Base-by-base conservation (phyloP, 805 yeast species). In the Yarrowia keelungensis region DNA sequence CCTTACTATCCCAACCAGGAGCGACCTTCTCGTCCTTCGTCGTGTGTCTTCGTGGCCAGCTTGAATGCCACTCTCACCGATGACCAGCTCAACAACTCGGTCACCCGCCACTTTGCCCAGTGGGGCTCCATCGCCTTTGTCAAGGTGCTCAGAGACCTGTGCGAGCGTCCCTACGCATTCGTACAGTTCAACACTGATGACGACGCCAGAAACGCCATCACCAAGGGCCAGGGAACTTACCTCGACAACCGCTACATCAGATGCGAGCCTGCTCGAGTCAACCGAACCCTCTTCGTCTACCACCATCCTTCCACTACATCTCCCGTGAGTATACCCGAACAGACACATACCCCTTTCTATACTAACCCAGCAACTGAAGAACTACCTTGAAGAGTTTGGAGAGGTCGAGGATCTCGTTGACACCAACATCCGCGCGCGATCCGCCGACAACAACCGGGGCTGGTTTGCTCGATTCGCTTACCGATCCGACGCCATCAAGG, bases 261-360 rank as follows among this genome's bases (percentile, higher is more conserved):
- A 69, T 91, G 97, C 79, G 98, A 94, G 78, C 88, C 88, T 19
- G 98, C 98, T 0, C 88, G 90, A 74, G 97, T 93, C 56, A 94
- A 93, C 78, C 83, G 98, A 71, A 93, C 98, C 14, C 80, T 94
- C 50, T 90, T 86, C 16, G 16, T 45, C 43, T 53, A 53, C 50
- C 68, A 51, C 1, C 35, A 32, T 22, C 43, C 53, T 4, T 32
- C 68, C 45, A 38, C 56, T 11, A 11, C 56, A n/a, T 47, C 67
- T 36, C 39, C 36, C 32, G 67, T 61, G 46, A 61, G 54, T 61
- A 46, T 35, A 8, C n/a, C n/a, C n/a, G 1, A 15, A 4, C 19
- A 32, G 0, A 14, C 14, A 11, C 16, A 7, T 12, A 11, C 50
- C 35, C 26, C 15, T 10, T 19, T 8, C 36, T 8, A 5, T 26